phyloP scores from a whole-genome alignment of 805 yeast species.

The Nakazawaea ambrosiae region DNA sequence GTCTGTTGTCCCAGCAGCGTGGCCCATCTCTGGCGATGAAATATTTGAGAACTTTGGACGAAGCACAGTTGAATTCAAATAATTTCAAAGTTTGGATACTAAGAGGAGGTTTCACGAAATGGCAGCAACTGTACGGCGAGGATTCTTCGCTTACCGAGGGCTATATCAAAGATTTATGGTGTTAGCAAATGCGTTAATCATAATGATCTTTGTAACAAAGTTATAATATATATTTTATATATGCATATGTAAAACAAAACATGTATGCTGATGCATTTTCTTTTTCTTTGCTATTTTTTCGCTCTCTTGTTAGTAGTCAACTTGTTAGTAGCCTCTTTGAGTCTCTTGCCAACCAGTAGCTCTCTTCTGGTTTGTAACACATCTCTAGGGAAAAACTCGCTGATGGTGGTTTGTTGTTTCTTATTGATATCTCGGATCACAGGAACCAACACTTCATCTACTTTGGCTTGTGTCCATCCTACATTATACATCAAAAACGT shows the following conservation, averaged over 20 bases:
- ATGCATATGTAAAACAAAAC: no score
- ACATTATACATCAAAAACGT: conserved; percentile 60
- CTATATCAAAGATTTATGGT: conserved; percentile 38
- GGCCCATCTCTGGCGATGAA: conserved; percentile 81
- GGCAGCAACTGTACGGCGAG: conserved; percentile 74
- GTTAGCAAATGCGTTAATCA: not conserved
- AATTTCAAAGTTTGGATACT: conserved; percentile 59
- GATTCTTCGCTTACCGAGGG: conserved; percentile 59
- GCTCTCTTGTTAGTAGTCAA: conserved; percentile 23
- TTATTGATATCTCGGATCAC: conserved; percentile 73
- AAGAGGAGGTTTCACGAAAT: conserved; percentile 76
- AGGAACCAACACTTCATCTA: conserved; percentile 83
- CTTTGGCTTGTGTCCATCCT: conserved; percentile 72
- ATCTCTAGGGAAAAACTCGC: conserved; percentile 64
- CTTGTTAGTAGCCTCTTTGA: conserved; percentile 50
- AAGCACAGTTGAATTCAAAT: conserved; percentile 19
- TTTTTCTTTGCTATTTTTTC: no score
- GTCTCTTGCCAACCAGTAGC: conserved; percentile 49
- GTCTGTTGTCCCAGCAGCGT: conserved; percentile 84
- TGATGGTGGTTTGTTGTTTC: conserved; percentile 53
- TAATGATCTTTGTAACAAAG: no score
- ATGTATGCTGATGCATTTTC: no score
- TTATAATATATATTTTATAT: no score
- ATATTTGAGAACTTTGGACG: conserved; percentile 42
- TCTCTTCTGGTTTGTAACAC: conserved; percentile 39